phyloP scores from a whole-genome alignment of 176 grass and related monocot genomes.

The Hordeum marinum region DNA sequence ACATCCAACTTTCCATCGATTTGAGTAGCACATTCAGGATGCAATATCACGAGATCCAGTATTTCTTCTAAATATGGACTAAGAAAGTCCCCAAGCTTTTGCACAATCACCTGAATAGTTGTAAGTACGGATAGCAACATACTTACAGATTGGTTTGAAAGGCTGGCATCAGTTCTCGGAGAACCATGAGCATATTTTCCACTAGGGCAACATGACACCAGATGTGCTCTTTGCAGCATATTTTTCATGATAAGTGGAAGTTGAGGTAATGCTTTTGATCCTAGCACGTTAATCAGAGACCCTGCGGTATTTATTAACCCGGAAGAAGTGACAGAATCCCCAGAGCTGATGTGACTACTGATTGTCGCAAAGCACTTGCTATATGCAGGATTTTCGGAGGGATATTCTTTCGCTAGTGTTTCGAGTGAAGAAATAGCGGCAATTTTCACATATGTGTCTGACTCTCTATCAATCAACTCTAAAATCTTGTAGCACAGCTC shows the following conservation, averaged over 20 bases:
- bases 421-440: slow-evolving; percentile 85
- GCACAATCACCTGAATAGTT: slow-evolving; percentile 68
- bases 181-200: slow-evolving; percentile 22
- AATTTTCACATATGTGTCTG: slow-evolving; percentile 49
- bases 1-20: slow-evolving; percentile 53
- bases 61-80: slow-evolving; percentile 80
- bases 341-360: slow-evolving; percentile 50
- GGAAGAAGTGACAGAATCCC: slow-evolving; percentile 59
- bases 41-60: slow-evolving; percentile 66
- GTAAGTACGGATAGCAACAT: slow-evolving; percentile 55
- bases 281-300: slow-evolving; percentile 74
- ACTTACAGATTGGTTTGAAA: slow-evolving; percentile 30
- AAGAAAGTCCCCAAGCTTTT: slow-evolving; percentile 79
- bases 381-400: slow-evolving; percentile 64
- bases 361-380: slow-evolving; percentile 54
- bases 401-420: slow-evolving; percentile 65
- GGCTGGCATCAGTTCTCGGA: not conserved
- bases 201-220: slow-evolving; percentile 52
- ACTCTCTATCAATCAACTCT: slow-evolving; percentile 53
- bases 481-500: slow-evolving; percentile 74
- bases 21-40: slow-evolving; percentile 54
- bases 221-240: slow-evolving; percentile 56
- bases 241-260: slow-evolving; percentile 77
- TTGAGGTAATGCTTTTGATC: slow-evolving; percentile 73
- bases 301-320: slow-evolving; percentile 55